Evolutionary conservation across 1,139 yeast species (phyloP).

Genomic region (Zygosaccharomyces sapae): DNA sequence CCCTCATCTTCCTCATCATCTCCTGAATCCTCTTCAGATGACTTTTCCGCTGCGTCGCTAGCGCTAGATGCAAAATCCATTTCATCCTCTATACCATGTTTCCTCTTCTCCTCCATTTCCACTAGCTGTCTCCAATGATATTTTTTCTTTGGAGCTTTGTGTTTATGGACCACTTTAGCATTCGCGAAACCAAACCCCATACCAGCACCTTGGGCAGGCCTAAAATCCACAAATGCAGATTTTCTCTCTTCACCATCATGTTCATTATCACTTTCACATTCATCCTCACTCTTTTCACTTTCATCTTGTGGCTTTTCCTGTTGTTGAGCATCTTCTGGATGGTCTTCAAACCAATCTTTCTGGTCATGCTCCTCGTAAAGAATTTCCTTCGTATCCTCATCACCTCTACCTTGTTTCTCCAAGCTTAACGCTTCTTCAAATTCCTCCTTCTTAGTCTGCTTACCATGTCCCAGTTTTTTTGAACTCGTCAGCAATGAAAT

Average conservation of each 20-base stretch:
- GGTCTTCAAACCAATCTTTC: constrained; percentile 57
- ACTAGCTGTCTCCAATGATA: constrained; percentile 58
- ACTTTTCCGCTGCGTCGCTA: constrained; percentile 17
- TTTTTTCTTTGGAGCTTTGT: constrained; percentile 44
- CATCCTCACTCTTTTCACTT: constrained; percentile 14
- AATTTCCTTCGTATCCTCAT: constrained; percentile 57
- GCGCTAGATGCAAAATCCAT: constrained; percentile 42
- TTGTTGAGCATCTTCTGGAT: constrained; percentile 24
- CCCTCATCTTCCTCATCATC: constrained; percentile 14
- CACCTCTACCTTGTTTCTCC: constrained; percentile 72
- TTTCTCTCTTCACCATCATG: constrained; percentile 25
- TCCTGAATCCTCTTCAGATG: constrained; percentile 19
- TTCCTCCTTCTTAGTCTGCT: constrained; percentile 64
- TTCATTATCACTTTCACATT: constrained; percentile 33
- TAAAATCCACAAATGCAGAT: constrained; percentile 65
- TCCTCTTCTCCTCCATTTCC: constrained; percentile 45
- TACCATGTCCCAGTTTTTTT: constrained; percentile 73
- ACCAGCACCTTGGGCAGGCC: constrained; percentile 63
- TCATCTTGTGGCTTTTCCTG: constrained; percentile 11
- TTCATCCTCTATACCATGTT: constrained; percentile 41
- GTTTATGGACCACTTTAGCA: constrained; percentile 42
- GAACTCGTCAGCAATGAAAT: constrained; percentile 65
- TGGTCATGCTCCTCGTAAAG: constrained; percentile 67
- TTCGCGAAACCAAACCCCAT: constrained; percentile 67
- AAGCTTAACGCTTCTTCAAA: constrained; percentile 70